Conservation (phyloP, 164 flowering plant species). For the Magnolia officinalis region DNA sequence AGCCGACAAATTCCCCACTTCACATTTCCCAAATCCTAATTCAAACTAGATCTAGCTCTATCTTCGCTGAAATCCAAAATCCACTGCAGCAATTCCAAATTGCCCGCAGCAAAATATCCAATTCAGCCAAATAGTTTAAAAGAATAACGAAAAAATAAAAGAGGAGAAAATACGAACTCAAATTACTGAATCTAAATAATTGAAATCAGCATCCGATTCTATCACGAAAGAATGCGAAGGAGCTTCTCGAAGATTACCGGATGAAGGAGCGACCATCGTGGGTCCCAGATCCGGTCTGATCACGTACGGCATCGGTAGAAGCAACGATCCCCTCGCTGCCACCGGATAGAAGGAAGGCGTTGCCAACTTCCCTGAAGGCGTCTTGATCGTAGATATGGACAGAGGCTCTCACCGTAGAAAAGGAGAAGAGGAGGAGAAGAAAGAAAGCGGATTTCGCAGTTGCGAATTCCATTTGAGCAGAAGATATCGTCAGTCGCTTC, state of each 20-base stretch:
- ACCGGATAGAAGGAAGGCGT: slow-evolving; percentile 70
- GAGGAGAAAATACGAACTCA: not conserved
- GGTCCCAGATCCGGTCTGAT: not conserved
- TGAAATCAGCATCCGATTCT: no score
- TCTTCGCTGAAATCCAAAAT: not conserved
- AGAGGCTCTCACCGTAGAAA: slow-evolving; percentile 34
- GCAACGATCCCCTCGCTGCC: slow-evolving; percentile 87
- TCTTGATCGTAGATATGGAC: slow-evolving; percentile 62
- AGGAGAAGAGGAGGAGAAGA: not conserved
- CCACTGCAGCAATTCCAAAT: not conserved
- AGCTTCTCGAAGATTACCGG: slow-evolving; percentile 1
- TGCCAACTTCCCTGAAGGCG: slow-evolving; percentile 71
- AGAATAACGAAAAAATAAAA: not conserved
- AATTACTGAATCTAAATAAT: no score
- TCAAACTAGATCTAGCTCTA: not conserved
- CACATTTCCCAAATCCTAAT: not conserved
- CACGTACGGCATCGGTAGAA: slow-evolving; percentile 15
- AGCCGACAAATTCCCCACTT: not conserved
- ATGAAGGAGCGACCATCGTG: slow-evolving; percentile 11
- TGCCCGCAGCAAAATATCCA: not conserved
- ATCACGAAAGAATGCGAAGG: not conserved
- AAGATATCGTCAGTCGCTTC: not conserved
- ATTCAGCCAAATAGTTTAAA: no score
- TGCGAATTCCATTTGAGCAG: slow-evolving; percentile 1
- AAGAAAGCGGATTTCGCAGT: not conserved